Base-by-base conservation (phyloP, 371 early-diverging fungal species). In the Syncephalastrum racemosum region DNA sequence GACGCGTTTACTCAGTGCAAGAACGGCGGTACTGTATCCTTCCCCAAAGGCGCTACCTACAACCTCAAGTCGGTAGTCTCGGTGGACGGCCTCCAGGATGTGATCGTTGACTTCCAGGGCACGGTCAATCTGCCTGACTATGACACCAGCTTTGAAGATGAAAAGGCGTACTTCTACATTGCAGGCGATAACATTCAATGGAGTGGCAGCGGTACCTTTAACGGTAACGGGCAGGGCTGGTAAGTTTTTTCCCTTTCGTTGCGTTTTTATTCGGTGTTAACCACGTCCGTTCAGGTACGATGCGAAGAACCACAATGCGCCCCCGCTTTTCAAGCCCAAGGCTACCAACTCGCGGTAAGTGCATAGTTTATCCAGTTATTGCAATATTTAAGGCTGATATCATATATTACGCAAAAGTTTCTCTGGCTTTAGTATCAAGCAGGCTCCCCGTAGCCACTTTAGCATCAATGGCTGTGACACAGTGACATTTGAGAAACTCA, bases 191-290 rank as follows among this genome's bases (percentile, higher is more conserved):
- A 60, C 20, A 63, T 71, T 18, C 47, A 65, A 27, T 67, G 69
- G 39, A 55, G 59, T 4, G 66, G 63, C n/a, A 42, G 61, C 10
- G 56, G 68, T 42, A 56, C 40, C 16, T 56, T 63, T 31, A 59
- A 61, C 18, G 72, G 72, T 40, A 61, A 64, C 40, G 71, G 71
- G n/a, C 72, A 71, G 54, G 63, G 53, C 13, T 71, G 72, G 72
- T 71, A 57, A 50, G 50, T 46, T 31, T 1, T 31, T 8, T 31
- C 10, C 12, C 3, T 27, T 27, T 31, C 10, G 10, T 31, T 31
- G 36, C 12, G 10, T 31, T 8, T 2, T 10, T 8, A 50, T 15
- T 15, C 3, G 24, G 4, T 31, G 12, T 31, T 31, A 1, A 31
- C 36, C 2, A 10, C 10, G 36, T 31, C 0, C 36, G 10, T 52